phyloP scores from a whole-genome alignment of 257 asterid genomes.

The Forsythia viridissima region DNA sequence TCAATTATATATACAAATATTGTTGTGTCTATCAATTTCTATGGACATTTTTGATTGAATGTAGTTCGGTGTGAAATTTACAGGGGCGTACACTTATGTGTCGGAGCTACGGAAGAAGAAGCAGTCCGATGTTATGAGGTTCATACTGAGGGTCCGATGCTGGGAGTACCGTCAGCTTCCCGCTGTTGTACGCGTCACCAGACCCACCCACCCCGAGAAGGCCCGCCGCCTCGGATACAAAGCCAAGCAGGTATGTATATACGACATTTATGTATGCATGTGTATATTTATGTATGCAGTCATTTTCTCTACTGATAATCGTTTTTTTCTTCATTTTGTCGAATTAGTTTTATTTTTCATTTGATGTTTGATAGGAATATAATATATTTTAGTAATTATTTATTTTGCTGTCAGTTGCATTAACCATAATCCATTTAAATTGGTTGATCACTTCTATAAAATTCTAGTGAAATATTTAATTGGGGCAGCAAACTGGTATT shows the following conservation, averaged over 20 bases:
- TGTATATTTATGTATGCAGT: no score
- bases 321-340: no score
- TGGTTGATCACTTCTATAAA: no score
- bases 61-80: neutral
- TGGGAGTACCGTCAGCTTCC: slow-evolving; percentile 58
- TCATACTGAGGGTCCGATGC: slow-evolving; percentile 41
- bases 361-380: no score
- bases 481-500: no score
- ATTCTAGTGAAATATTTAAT: no score
- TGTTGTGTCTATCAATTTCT: neutral
- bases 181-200: slow-evolving; percentile 46
- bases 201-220: slow-evolving; percentile 54
- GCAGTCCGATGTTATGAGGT: slow-evolving; percentile 53
- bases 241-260: slow-evolving; percentile 40
- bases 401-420: no score
- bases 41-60: neutral
- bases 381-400: no score
- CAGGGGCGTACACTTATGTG: slow-evolving; percentile 49
- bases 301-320: no score
- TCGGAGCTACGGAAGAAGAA: slow-evolving; percentile 58
- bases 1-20: neutral
- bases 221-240: slow-evolving; percentile 60
- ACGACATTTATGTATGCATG: neutral
- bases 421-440: no score
- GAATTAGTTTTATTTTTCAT: no score